Percentiles rank a stretch among this genome's conserved stretches.
Conservation (phyloP, 2,329 filamentous ascomycete species). For the Aaosphaeria pasadenensis region DNA sequence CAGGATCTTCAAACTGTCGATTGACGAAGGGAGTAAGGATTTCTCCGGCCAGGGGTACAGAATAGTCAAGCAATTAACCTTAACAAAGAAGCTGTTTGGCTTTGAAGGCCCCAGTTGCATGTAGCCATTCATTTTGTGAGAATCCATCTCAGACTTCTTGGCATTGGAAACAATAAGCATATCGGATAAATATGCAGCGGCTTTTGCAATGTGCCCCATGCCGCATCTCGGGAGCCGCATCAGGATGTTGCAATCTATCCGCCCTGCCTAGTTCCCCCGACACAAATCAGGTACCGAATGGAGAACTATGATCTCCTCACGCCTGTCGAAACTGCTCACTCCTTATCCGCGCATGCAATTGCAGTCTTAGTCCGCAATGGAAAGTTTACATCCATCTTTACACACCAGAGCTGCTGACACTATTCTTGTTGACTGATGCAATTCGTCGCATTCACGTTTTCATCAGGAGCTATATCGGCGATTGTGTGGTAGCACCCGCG, state of each 20-base stretch:
- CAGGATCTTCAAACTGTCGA: constrained; percentile 9
- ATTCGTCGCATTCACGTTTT: too few relatives aligned
- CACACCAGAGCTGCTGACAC: too few relatives aligned
- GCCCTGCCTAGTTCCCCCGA: constrained; percentile 6
- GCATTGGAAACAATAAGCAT: constrained; percentile 1
- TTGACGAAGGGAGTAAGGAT: constrained; percentile 4
- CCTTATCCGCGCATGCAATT: too few relatives aligned
- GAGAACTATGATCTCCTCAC: background rate
- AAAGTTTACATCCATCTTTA: too few relatives aligned
- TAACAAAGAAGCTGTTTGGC: constrained; percentile 10
- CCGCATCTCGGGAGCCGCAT: constrained; percentile 7
- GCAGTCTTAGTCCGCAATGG: too few relatives aligned
- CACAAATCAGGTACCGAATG: constrained; percentile 5
- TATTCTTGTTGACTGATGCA: too few relatives aligned
- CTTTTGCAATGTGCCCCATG: constrained; percentile 5
- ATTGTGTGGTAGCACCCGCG: too few relatives aligned
- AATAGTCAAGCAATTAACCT: constrained; percentile 8
- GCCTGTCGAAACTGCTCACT: background rate
- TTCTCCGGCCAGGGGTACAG: constrained; percentile 10
- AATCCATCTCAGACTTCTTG: background rate
- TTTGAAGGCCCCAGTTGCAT: constrained; percentile 4
- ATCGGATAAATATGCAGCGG: constrained; percentile 8
- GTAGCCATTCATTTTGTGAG: too few relatives aligned
- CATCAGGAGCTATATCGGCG: too few relatives aligned
- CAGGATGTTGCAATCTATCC: constrained; percentile 10